Conservation (phyloP, 441 rosid genomes). For the Corymbia calophylla region DNA sequence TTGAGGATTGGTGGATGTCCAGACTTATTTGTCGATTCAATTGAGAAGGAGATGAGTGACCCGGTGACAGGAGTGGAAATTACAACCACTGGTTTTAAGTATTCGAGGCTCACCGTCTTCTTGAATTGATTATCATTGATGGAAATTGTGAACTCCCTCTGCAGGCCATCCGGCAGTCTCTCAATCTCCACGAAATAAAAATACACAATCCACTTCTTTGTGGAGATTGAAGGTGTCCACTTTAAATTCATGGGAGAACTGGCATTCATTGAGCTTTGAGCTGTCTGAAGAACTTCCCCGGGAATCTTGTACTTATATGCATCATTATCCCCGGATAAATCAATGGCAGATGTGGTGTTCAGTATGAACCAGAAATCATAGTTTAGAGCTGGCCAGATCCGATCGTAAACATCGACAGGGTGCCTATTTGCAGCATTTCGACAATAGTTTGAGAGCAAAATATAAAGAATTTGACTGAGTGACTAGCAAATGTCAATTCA, state of each 20-base stretch:
- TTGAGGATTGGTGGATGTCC: too few relatives aligned
- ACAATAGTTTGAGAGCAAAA: neutral
- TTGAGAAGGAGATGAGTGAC: neutral
- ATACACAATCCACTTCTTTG: neutral
- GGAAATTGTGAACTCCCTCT: too few relatives aligned
- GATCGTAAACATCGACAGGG: neutral
- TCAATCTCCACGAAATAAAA: too few relatives aligned
- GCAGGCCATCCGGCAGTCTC: too few relatives aligned
- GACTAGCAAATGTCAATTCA: neutral
- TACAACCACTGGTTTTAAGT: too few relatives aligned
- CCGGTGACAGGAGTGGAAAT: neutral
- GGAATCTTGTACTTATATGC: neutral
- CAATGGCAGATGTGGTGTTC: neutral
- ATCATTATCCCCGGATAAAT: neutral
- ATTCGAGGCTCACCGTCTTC: too few relatives aligned
- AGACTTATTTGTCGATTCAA: too few relatives aligned
- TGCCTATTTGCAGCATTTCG: neutral
- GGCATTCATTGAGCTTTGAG: neutral
- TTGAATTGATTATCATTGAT: too few relatives aligned
- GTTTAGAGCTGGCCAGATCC: neutral
- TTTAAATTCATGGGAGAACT: fast-evolving
- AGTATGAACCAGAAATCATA: neutral
- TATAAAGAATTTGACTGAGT: neutral
- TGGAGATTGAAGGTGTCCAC: fast-evolving
- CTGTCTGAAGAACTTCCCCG: neutral